A percentile compares a stretch with the other conserved stretches of the same genome.
Conservation (phyloP, 805 yeast genomes). For the baker's yeast (Saccharomyces cerevisiae) region DNA sequence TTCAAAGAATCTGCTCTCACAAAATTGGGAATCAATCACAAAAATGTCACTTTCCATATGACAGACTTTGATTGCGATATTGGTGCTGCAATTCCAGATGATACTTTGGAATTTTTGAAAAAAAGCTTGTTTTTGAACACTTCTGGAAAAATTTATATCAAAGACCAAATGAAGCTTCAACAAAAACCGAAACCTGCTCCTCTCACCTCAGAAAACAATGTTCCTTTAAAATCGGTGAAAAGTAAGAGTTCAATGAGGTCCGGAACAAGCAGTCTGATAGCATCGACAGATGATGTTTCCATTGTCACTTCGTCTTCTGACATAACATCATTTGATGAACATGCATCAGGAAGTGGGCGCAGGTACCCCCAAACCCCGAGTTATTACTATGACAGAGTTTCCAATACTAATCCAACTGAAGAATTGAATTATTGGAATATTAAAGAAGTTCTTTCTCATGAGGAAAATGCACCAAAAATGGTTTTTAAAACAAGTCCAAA, state of each 20-base stretch:
- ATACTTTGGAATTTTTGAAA: slow-evolving; percentile 34
- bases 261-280: slow-evolving; percentile 17
- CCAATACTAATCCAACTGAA: slow-evolving; percentile 10
- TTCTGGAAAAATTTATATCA: slow-evolving; percentile 24
- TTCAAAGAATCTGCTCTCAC: slow-evolving; percentile 37
- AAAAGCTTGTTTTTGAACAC: slow-evolving; percentile 29
- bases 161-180: slow-evolving; percentile 18
- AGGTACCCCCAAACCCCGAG: slow-evolving; percentile 31
- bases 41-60: slow-evolving; percentile 39
- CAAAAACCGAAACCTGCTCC: slow-evolving; percentile 15
- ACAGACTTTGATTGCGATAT: slow-evolving; percentile 60
- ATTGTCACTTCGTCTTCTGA: slow-evolving; percentile 25
- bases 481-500: slow-evolving; percentile 4
- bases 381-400: slow-evolving; percentile 21
- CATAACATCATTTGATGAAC: slow-evolving; percentile 26
- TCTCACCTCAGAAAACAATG: slow-evolving; percentile 10
- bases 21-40: slow-evolving; percentile 26
- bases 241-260: slow-evolving; percentile 26
- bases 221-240: slow-evolving; percentile 14
- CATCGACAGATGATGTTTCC: slow-evolving; percentile 24
- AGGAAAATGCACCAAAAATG: slow-evolving; percentile 9
- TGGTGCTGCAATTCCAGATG: slow-evolving; percentile 51
- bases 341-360: slow-evolving; percentile 13
- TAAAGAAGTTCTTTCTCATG: slow-evolving; percentile 15
- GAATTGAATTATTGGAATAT: slow-evolving; percentile 26